Percentiles rank a stretch among this genome's conserved stretches.
phyloP scores from a whole-genome alignment of 2,329 filamentous ascomycete species.

The Colletotrichum melonis region DNA sequence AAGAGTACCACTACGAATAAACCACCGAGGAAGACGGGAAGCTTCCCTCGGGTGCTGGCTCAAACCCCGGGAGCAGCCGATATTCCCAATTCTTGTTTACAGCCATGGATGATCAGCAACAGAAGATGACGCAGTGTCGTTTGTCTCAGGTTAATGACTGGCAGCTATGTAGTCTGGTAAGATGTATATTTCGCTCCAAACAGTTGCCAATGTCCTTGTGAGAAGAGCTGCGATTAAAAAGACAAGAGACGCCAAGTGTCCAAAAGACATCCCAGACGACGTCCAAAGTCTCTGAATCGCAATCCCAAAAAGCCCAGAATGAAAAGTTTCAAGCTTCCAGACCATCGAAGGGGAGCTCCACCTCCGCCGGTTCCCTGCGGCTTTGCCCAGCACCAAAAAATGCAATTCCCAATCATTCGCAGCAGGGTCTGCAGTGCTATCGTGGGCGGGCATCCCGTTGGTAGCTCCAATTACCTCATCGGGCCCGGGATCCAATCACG shows the following conservation, averaged over 20 bases:
- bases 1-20: not conserved
- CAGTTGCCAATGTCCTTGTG: not conserved
- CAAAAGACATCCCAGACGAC: not conserved
- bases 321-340: conserved; percentile 27
- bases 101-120: conserved; percentile 15
- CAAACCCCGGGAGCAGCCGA: conserved; percentile 26
- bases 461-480: conserved; percentile 29
- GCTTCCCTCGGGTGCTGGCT: conserved; percentile 10
- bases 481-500: conserved; percentile 13
- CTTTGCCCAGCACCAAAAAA: conserved; percentile 24
- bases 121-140: conserved; percentile 16
- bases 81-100: conserved; percentile 22
- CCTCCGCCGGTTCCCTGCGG: conserved; percentile 30
- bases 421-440: conserved; percentile 26
- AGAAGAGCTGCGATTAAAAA: not conserved
- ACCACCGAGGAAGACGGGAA: conserved; percentile 2
- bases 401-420: not conserved
- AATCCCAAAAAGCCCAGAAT: not conserved
- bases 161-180: not conserved
- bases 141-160: not conserved
- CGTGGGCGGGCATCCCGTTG: conserved; percentile 8
- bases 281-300: conserved; percentile 18
- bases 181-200: not conserved
- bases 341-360: conserved; percentile 20
- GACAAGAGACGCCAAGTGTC: not conserved